Base-by-base conservation (phyloP, 2,329 filamentous ascomycete genomes). In the Cadophora luteo-olivacea region DNA sequence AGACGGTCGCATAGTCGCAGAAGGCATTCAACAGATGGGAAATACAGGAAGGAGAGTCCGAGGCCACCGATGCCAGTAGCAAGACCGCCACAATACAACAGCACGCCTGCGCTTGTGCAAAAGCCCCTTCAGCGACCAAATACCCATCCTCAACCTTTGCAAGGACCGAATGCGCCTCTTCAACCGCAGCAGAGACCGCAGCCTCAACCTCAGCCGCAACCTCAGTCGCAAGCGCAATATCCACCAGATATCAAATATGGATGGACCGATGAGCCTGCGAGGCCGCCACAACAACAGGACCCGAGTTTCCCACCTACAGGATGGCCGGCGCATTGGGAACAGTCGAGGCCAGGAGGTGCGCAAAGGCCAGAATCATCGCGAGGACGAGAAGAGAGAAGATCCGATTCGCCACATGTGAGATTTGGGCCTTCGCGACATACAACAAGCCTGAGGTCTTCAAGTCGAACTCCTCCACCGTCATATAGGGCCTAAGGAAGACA, bases 361-460 rank as follows among this genome's bases (percentile, higher is more conserved):
- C 41, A 63, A 36, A 38, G 58, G 6, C 68, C 51, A 22, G 68
- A 70, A 25, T 64, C 68, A 51, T 68, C 65, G 9, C 67, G 72
- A 51, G 68, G 69, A 14, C 61, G 69, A 24, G 68, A 63, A 2
- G 67, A 67, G 3, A 61, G 66, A 25, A 69, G 73, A 54, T 24
- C 63, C 24, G 62, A 65, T n/a, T 97, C 97, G 79, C 92, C 94
- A 75, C 93, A 93, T 80, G 87, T 85, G 77, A 94, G 84, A 80
- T 97, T 86, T 81, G 87, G 85, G 74, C 89, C 87, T 78, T 86
- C 84, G 85, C 96, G 97, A 80, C 45, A 60, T 57, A 33, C 57
- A 5, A 22, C 49, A 19, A 97, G 82, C 33, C 65, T 67, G 7
- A 54, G 69, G 8, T 68, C 69, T 3, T 48, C 54, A 58, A 71